These are phyloP conservation scores for Polychytrium aggregatum DNA, from an alignment of 192 early-diverging fungal species.

Conservation along the genomic window DNA sequence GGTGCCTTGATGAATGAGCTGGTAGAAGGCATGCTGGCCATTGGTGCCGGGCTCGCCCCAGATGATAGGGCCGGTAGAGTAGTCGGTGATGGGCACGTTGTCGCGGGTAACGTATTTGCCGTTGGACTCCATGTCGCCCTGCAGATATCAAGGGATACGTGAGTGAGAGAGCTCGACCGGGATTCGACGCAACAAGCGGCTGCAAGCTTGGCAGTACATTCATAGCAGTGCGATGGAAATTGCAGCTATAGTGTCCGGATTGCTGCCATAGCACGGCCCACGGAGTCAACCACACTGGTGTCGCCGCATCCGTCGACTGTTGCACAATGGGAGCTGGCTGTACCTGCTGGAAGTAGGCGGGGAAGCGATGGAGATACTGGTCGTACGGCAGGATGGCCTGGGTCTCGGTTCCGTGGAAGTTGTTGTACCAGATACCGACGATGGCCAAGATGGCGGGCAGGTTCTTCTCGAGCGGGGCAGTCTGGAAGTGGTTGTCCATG, in stretches of 20 bases:
- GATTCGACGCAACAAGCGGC: too few relatives aligned
- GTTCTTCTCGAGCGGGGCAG: slow-evolving; percentile 84
- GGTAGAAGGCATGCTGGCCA: slow-evolving; percentile 99
- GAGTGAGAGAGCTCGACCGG: not conserved
- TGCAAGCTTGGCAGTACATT: too few relatives aligned
- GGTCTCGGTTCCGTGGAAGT: slow-evolving; percentile 92
- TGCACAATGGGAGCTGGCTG: too few relatives aligned
- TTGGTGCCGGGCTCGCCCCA: slow-evolving; percentile 99
- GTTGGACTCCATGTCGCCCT: slow-evolving; percentile 99
- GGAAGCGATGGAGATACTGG: slow-evolving; percentile 96
- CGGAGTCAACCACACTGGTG: too few relatives aligned
- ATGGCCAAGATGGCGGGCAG: slow-evolving; percentile 82
- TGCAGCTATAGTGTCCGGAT: too few relatives aligned
- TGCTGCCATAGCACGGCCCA: too few relatives aligned
- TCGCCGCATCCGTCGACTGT: too few relatives aligned
- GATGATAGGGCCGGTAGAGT: slow-evolving; percentile 90
- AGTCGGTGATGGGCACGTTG: slow-evolving; percentile 59
- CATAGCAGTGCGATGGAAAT: too few relatives aligned
- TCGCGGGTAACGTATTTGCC: slow-evolving; percentile 87
- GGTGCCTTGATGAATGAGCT: slow-evolving; percentile 98
- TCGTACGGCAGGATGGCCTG: slow-evolving; percentile 95
- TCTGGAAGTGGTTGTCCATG: slow-evolving; percentile 94
- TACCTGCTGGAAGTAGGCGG: slow-evolving; percentile 96
- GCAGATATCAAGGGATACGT: not conserved
- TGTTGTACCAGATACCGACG: slow-evolving; percentile 96